phyloP scores from a whole-genome alignment of 805 yeast species.

The Tetrapisispora fleetii region DNA sequence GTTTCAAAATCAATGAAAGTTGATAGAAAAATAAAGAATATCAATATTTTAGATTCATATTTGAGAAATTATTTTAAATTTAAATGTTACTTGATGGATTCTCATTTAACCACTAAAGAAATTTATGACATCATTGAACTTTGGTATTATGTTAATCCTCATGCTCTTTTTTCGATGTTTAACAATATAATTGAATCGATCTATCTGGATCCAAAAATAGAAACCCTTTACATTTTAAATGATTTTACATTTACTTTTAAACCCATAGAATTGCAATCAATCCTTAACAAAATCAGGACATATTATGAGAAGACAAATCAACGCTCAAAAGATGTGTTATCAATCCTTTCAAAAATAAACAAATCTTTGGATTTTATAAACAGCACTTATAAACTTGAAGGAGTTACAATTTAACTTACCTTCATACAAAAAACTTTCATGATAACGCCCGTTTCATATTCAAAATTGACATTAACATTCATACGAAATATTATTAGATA shows the following conservation, averaged over 20 bases:
- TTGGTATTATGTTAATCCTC: conserved; percentile 16
- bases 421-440: background rate
- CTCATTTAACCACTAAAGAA: conserved; percentile 12
- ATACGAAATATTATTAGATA: background rate
- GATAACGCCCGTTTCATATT: background rate
- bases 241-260: conserved; percentile 15
- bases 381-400: background rate
- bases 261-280: conserved; percentile 7
- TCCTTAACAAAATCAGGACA: conserved; percentile 4
- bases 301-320: background rate
- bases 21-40: background rate
- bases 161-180: conserved; percentile 17
- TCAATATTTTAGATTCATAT: conserved; percentile 5
- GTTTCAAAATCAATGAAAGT: background rate
- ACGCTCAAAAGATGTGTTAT: background rate
- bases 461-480: background rate
- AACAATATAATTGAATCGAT: conserved; percentile 27
- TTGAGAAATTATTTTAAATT: conserved; percentile 21
- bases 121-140: conserved; percentile 15
- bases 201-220: conserved; percentile 16
- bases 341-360: background rate
- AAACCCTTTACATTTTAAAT: conserved; percentile 10
- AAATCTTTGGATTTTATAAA: conserved; percentile 1
- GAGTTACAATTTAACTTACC: background rate
- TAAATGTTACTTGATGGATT: conserved; percentile 17